Evolutionary conservation across 768 basidiomycete species (phyloP).

Genomic region (Phlebiopsis flavidoalba): DNA sequence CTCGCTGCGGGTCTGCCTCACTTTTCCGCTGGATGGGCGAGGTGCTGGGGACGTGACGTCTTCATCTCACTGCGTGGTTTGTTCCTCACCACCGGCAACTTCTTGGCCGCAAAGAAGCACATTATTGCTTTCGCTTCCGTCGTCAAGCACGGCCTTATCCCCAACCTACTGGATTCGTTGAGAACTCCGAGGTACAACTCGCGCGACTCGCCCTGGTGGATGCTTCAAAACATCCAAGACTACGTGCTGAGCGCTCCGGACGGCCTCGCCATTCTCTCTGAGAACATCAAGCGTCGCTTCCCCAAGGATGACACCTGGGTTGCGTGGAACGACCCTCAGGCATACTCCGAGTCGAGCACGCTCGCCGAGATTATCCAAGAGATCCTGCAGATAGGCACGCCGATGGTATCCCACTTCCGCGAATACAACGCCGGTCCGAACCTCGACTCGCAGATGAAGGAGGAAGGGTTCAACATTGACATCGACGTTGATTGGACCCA

Average conservation of each 20-base stretch:
- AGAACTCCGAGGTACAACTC: slow-evolving; percentile 90
- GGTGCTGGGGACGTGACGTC: slow-evolving; percentile 94
- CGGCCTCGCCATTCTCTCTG: slow-evolving; percentile 73
- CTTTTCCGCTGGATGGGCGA: slow-evolving; percentile 89
- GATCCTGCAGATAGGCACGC: slow-evolving; percentile 89
- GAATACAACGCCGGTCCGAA: slow-evolving; percentile 96
- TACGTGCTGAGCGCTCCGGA: slow-evolving; percentile 82
- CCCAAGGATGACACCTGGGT: slow-evolving; percentile 94
- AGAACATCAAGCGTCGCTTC: slow-evolving; percentile 88
- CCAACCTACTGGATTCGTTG: slow-evolving; percentile 89
- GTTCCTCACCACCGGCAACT: slow-evolving; percentile 91
- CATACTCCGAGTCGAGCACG: slow-evolving; percentile 77
- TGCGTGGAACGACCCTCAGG: slow-evolving; percentile 78
- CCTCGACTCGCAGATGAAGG: slow-evolving; percentile 95
- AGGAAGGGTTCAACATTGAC: slow-evolving; percentile 89
- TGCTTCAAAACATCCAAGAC: slow-evolving; percentile 97
- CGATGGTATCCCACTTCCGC: slow-evolving; percentile 86
- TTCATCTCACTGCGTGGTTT: slow-evolving; percentile 93
- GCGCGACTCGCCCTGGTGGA: slow-evolving; percentile 99
- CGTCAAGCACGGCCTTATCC: slow-evolving; percentile 92
- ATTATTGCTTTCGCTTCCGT: slow-evolving; percentile 92
- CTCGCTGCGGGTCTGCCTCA: slow-evolving; percentile 95
- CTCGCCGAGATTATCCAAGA: slow-evolving; percentile 97
- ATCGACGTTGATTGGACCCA: slow-evolving; percentile 89
- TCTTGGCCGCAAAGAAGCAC: slow-evolving; percentile 78